Conservation (phyloP, 768 basidiomycete genomes). For the Psilocybe sp. region DNA sequence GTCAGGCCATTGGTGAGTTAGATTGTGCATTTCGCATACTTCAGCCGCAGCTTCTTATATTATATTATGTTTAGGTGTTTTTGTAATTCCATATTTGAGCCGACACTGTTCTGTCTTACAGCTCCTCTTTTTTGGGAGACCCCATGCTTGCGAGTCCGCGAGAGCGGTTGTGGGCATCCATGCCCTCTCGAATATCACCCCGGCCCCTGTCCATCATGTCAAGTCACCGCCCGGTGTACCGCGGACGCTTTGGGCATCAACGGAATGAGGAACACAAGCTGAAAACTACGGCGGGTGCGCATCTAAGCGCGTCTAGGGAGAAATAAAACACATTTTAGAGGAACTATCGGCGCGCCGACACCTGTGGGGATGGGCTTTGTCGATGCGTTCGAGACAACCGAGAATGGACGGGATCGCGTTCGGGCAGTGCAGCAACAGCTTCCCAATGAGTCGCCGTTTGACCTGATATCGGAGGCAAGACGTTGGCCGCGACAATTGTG, state of each 20-base stretch:
- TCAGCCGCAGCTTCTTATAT: not conserved
- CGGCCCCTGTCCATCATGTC: constrained; percentile 94
- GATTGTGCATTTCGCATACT: not conserved
- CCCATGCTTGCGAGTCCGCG: constrained; percentile 59
- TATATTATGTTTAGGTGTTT: constrained; percentile 60
- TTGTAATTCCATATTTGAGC: constrained; percentile 73
- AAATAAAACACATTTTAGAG: too few species aligned
- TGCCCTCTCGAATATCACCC: constrained; percentile 90
- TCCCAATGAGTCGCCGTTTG: too few species aligned
- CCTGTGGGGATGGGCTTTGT: too few species aligned
- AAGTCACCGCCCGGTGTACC: constrained; percentile 60
- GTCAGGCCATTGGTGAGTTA: constrained; percentile 59
- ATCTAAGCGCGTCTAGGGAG: too few species aligned
- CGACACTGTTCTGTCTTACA: constrained; percentile 63
- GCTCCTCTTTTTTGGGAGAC: constrained; percentile 78
- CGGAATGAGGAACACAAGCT: not conserved
- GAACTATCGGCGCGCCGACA: too few species aligned
- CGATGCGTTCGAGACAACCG: too few species aligned
- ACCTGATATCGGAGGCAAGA: too few species aligned
- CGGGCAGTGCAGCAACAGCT: too few species aligned
- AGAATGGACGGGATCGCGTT: too few species aligned
- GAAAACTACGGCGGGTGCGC: too few species aligned
- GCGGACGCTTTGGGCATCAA: constrained; percentile 92
- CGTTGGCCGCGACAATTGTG: too few species aligned
- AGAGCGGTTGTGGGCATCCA: constrained; percentile 67